Conservation (phyloP, 768 basidiomycete species). For the Infundibulicybe gibba region DNA sequence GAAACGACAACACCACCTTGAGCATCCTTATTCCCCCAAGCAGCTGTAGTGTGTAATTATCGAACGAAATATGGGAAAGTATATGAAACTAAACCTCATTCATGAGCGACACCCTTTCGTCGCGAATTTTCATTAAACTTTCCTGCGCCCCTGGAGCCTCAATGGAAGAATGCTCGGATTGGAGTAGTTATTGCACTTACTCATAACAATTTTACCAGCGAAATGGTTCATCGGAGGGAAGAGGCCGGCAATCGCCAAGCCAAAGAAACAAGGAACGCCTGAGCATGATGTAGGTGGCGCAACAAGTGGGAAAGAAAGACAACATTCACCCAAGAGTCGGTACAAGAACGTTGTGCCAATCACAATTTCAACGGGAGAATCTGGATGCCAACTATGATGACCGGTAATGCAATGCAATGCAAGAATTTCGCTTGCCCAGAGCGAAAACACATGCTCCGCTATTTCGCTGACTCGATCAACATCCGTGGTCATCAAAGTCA, state of each 20-base stretch:
- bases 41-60: constrained; percentile 41
- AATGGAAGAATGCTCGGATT: background rate
- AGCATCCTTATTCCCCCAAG: constrained; percentile 89
- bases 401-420: background rate
- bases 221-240: constrained; percentile 80
- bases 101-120: constrained; percentile 89
- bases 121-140: constrained; percentile 87
- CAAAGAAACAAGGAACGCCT: constrained; percentile 72
- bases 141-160: constrained; percentile 55
- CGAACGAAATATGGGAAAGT: background rate
- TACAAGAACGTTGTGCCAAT: constrained; percentile 79
- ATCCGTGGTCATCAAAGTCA: constrained; percentile 96
- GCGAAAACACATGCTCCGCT: constrained; percentile 70
- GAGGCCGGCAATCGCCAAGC: constrained; percentile 70
- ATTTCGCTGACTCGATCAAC: constrained; percentile 89
- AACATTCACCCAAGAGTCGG: constrained; percentile 58
- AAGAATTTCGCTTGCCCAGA: constrained; percentile 48
- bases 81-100: constrained; percentile 50
- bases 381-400: constrained; percentile 24
- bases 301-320: background rate
- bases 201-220: constrained; percentile 75
- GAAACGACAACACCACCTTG: constrained; percentile 39
- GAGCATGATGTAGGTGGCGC: background rate
- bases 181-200: constrained; percentile 6
- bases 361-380: constrained; percentile 74